Conservation (phyloP, 352 stramenopile genomes). For the Pythium grandisporangium region DNA sequence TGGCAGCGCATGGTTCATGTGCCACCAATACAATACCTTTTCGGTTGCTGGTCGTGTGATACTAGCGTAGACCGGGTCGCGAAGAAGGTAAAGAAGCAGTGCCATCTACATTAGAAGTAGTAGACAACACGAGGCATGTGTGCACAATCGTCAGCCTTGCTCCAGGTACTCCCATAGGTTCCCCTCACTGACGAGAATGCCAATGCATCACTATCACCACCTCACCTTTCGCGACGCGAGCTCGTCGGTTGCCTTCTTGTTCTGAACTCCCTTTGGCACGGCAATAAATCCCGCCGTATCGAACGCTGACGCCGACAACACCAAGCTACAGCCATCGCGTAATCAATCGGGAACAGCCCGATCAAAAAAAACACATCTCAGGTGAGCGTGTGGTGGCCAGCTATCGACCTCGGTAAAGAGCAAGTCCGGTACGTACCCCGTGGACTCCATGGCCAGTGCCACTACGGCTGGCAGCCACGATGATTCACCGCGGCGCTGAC, state of each 20-base stretch:
- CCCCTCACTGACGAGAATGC: neutral
- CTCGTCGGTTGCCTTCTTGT: constrained; percentile 43
- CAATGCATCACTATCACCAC: neutral
- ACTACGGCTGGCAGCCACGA: constrained; percentile 54
- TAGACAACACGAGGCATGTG: neutral
- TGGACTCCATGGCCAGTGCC: constrained; percentile 48
- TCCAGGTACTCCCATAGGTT: too few species aligned
- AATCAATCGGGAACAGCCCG: neutral
- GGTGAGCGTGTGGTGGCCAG: neutral
- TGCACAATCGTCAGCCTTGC: neutral
- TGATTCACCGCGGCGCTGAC: constrained; percentile 33
- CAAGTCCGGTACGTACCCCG: constrained; percentile 22
- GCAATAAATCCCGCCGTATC: constrained; percentile 15
- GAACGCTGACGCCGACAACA: constrained; percentile 40
- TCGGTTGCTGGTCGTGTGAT: constrained; percentile 59
- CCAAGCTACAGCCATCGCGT: constrained; percentile 22
- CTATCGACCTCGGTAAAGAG: too few species aligned
- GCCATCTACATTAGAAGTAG: constrained; percentile 41
- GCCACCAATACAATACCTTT: too few species aligned
- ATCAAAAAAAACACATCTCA: neutral
- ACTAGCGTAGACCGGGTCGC: constrained; percentile 60
- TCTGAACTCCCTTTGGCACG: constrained; percentile 7
- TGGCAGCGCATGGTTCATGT: too few species aligned
- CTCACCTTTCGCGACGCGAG: constrained; percentile 55
- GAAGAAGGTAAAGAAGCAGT: constrained; percentile 76